Conservation (phyloP, 148 eudicot species). For the Silene latifolia region DNA sequence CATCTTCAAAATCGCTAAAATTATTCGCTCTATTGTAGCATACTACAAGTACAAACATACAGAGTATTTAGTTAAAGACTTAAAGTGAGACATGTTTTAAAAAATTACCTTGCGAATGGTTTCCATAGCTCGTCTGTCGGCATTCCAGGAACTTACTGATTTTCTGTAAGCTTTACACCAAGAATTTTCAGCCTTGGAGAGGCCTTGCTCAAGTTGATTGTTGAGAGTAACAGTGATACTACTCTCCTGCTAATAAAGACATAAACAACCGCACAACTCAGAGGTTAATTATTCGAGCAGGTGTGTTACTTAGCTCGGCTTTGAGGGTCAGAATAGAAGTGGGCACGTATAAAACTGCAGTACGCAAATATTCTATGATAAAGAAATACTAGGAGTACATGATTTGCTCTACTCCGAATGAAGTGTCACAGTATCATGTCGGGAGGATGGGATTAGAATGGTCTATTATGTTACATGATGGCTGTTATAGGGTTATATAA, state of each 20-base stretch:
- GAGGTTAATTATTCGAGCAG: not conserved
- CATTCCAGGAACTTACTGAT: slow-evolving; percentile 54
- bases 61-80: not conserved
- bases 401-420: no score
- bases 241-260: slow-evolving; percentile 36
- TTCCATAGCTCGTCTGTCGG: slow-evolving; percentile 58
- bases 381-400: no score
- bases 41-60: not conserved
- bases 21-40: not conserved
- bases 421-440: no score
- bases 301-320: not conserved
- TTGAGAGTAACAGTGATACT: slow-evolving; percentile 38
- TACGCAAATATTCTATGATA: not conserved
- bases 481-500: no score
- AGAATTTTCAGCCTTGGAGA: slow-evolving; percentile 55
- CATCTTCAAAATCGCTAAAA: not conserved
- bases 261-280: slow-evolving; percentile 10
- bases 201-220: slow-evolving; percentile 53
- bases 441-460: no score
- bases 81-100: not conserved
- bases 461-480: no score
- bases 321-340: not conserved
- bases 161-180: slow-evolving; percentile 59
- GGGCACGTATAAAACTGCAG: not conserved
- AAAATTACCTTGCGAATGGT: slow-evolving; percentile 54